Evolutionary conservation across 75 land plant species (phyloP).

Genomic region (Chamaecyparis obtusa): DNA sequence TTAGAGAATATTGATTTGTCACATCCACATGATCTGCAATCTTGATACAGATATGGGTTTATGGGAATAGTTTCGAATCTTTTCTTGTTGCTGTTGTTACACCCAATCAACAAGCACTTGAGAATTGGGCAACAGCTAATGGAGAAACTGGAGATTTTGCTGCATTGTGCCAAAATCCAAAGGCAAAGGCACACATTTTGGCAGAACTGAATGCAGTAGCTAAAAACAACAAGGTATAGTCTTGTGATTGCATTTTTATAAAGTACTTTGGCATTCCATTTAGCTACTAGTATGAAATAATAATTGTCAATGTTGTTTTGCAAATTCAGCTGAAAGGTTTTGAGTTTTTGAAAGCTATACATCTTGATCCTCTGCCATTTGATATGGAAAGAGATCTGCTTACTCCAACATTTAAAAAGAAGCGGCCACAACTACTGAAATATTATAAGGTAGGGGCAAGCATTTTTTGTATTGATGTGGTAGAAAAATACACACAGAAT

Average conservation of each 20-base stretch:
- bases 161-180: conserved; percentile 62
- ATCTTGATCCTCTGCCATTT: conserved; percentile 88
- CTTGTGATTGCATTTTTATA: background rate
- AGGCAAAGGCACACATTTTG: conserved; percentile 68
- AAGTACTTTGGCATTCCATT: background rate
- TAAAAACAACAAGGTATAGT: conserved; percentile 74
- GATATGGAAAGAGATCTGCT: conserved; percentile 92
- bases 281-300: background rate
- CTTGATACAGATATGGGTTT: conserved; percentile 83
- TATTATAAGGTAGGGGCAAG: conserved; percentile 69
- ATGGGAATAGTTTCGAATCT: conserved; percentile 98
- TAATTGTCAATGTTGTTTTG: background rate
- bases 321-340: conserved; percentile 87
- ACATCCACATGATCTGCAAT: background rate
- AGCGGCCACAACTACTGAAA: conserved; percentile 91
- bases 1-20: background rate
- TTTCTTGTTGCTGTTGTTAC: conserved; percentile 86
- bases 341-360: conserved; percentile 80
- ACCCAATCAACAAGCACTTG: conserved; percentile 79
- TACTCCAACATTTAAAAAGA: conserved; percentile 96
- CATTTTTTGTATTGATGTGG: background rate
- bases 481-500: background rate
- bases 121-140: conserved; percentile 75
- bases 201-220: conserved; percentile 71
- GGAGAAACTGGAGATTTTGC: conserved; percentile 57